Evolutionary conservation across 305 asterid genomes (phyloP).

Genomic region (Rubia balearica): DNA sequence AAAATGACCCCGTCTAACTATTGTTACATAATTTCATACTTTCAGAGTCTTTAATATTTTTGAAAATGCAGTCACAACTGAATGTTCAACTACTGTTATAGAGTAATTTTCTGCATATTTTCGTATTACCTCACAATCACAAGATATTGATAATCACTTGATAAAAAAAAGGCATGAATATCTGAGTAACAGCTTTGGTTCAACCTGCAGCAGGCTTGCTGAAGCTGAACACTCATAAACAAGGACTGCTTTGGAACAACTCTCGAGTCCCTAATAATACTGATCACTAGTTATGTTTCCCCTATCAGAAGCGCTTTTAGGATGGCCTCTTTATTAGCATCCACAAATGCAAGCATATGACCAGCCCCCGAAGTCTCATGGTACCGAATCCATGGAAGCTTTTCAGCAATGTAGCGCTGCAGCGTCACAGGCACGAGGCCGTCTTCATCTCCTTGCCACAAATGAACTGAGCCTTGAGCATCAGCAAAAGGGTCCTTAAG

Average conservation of each 20-base stretch:
- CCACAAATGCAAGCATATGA: slow-evolving; percentile 45
- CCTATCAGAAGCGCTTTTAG: slow-evolving; percentile 41
- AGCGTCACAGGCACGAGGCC: slow-evolving; percentile 55
- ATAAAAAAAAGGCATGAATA: too few species aligned
- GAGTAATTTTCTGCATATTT: too few species aligned
- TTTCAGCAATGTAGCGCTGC: slow-evolving; percentile 55
- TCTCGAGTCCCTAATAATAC: slow-evolving; percentile 2
- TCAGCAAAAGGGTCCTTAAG: slow-evolving; percentile 42
- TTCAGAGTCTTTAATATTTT: too few species aligned
- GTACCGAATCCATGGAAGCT: slow-evolving; percentile 72
- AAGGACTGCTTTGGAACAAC: neutral
- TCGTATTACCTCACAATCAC: too few species aligned
- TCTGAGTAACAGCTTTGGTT: too few species aligned
- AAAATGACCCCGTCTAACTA: too few species aligned
- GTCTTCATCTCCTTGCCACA: slow-evolving; percentile 77
- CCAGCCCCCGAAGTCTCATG: slow-evolving; percentile 63
- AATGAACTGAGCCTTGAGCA: slow-evolving; percentile 52
- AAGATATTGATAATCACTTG: too few species aligned
- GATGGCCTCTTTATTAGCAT: slow-evolving; percentile 35
- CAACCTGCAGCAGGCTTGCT: neutral
- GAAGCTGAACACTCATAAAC: neutral
- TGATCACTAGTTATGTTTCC: slow-evolving; percentile 13
- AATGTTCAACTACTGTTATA: too few species aligned
- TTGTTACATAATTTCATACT: too few species aligned
- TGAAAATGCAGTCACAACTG: too few species aligned